Conservation (phyloP, 139 green algal species). For the Microglena sp. region DNA sequence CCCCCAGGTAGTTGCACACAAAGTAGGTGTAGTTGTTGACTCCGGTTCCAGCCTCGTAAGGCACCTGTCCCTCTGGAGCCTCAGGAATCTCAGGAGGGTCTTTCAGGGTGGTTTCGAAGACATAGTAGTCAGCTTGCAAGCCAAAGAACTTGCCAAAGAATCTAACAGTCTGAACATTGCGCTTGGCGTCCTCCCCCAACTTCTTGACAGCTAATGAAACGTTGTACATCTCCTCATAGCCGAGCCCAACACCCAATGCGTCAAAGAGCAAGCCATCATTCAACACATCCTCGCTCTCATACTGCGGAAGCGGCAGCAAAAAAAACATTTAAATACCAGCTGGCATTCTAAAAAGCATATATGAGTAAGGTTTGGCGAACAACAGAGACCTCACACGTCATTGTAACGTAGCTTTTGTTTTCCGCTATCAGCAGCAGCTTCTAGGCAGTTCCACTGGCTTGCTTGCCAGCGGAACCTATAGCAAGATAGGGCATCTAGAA, state of each 20-base stretch:
- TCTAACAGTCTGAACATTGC: slow-evolving; percentile 40
- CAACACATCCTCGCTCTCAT: neutral
- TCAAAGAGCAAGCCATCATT: neutral
- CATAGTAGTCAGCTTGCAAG: slow-evolving; percentile 66
- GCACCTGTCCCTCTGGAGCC: slow-evolving; percentile 40
- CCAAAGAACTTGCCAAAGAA: no score
- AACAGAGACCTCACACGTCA: no score
- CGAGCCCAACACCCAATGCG: slow-evolving; percentile 53
- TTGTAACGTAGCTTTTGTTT: no score
- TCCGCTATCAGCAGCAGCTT: no score
- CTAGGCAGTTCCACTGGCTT: no score
- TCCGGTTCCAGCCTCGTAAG: slow-evolving; percentile 48
- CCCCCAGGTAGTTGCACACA: slow-evolving; percentile 56
- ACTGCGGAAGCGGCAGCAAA: no score
- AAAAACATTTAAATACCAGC: no score
- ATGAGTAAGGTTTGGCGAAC: no score
- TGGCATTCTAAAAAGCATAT: no score
- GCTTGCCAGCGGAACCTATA: no score
- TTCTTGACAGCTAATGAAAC: slow-evolving; percentile 62
- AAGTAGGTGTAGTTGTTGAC: slow-evolving; percentile 73
- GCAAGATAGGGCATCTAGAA: no score
- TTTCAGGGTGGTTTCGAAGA: slow-evolving; percentile 76
- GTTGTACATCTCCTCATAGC: slow-evolving; percentile 50
- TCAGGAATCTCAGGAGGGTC: slow-evolving; percentile 48
- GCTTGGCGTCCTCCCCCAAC: slow-evolving; percentile 59